These are phyloP conservation scores for Boletus huronensis DNA, from an alignment of 768 basidiomycete genomes.

Conservation along the genomic window DNA sequence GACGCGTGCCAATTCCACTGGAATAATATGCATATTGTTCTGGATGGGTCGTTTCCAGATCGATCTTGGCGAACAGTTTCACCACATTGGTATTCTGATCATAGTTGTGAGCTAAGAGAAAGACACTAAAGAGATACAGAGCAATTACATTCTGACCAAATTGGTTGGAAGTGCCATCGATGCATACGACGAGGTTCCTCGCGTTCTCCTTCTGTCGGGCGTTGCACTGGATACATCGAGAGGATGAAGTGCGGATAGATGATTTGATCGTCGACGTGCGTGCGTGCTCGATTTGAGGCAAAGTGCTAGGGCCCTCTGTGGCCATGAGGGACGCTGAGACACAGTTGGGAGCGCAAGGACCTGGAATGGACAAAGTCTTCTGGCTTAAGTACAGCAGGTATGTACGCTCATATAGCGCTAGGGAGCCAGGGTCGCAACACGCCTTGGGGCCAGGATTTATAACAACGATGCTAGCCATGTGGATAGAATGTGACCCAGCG, in stretches of 20 bases:
- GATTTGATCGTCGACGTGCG: neutral
- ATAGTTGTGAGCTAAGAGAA: conserved; percentile 3
- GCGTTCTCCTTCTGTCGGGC: conserved; percentile 1
- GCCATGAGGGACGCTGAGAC: neutral
- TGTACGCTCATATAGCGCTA: conserved; percentile 6
- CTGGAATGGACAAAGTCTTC: neutral
- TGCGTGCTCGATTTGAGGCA: neutral
- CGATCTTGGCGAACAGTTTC: conserved; percentile 33
- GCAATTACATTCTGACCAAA: conserved; percentile 19
- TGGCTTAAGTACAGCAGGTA: neutral
- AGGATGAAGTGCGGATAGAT: neutral
- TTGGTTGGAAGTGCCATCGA: conserved; percentile 24
- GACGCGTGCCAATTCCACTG: conserved; percentile 38
- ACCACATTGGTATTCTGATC: conserved; percentile 38
- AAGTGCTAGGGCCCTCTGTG: neutral
- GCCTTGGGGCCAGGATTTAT: conserved; percentile 1
- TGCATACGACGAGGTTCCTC: conserved; percentile 25
- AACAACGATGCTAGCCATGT: neutral
- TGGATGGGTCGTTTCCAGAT: conserved; percentile 12
- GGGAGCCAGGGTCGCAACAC: neutral
- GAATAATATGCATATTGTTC: conserved; percentile 36
- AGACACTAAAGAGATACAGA: neutral
- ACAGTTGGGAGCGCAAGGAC: neutral
- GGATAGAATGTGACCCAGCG: conserved; percentile 1
- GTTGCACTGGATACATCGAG: conserved; percentile 16